Base-by-base conservation (phyloP, 768 basidiomycete species). In the Rhodocollybia butyracea region DNA sequence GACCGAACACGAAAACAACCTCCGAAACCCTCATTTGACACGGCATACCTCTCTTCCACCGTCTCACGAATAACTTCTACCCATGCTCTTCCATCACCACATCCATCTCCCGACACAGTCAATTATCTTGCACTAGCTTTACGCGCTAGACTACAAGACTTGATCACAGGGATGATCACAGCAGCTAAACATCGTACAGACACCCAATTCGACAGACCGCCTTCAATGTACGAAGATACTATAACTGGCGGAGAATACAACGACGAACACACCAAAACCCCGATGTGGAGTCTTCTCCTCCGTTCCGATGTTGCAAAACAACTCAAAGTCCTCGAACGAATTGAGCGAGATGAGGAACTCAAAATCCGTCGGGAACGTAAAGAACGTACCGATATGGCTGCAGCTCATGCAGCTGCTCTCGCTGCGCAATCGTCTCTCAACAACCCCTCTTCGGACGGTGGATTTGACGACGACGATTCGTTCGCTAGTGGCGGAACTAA, bases 301-400 rank as follows among this genome's bases (percentile, higher is more conserved):
- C 80, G 86, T n/a, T 82, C 77, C 31, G 92, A 96, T 62, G 80
- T 91, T 7, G 85, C 80, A 26, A 94, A 91, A 68, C 88, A 91
- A 70, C 74, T 93, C 0, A 77, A 79, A 0, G 82, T 81, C 15
- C 70, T 96, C 27, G 93, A 96, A 69, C 83, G 81, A 57, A 78
- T 79, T 7, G 92, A 95, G 64, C 73, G 90, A 45, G 94, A 94
- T 61, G 94, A 96, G 51, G 93, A 96, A 70, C 79, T 81, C 66
- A 77, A 76, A 57, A 71, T 88, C 43, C 76, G 92, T 41, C 72
- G 87, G 51, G 91, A 94, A 68, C 73, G 93, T 43, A 92, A 88
- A 65, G 87, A 91, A 63, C 78, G 91, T 15, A 79, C 78, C 8
- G 89, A 91, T 34, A 76, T 85, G 63, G 82, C 85, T 0, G 85